Evolutionary conservation across 1,284 basidiomycete genomes (phyloP), one percentile per base, ranked within the genome.

Genomic region (Pseudozyma sp.): DNA sequence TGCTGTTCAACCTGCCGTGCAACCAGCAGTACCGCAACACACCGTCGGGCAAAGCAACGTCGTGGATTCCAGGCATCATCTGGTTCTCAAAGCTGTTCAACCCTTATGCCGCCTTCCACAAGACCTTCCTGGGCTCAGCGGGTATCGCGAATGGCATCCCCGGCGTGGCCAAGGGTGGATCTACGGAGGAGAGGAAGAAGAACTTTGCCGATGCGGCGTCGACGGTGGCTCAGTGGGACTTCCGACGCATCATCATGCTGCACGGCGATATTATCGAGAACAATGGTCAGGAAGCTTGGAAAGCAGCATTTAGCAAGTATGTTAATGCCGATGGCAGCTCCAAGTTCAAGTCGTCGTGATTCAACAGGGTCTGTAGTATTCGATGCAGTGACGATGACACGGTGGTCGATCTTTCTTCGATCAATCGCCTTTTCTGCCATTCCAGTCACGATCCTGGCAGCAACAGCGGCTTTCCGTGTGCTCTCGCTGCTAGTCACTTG

Each of bases 231-330:
- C 87, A 85, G 2, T 95, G 94, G 94, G 90, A 95, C 77, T 95
- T 94, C 83, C 89, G 92, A 33, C 87, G 92, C 46, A 92, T 98
- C 80, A 94, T 97, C 63, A 93, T 93, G 48, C 96, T 94, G 80
- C 95, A 97, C 84, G 95, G 92, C 88, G 92, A 94, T 75, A 91
- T 94, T 17, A 92, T 95, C 61, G 92, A 94, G 84, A 88, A 86
- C 0, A 88, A 88, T 7, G 93, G 88, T 0, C 91, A 91, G 80
- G 87, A 87, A 45, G 90, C 89, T 1, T 94, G 92, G 92, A 37
- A 60, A 1, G 19, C 46, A 9, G 78, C 79, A 1, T 81, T 65
- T 52, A 56, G 62, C 47, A 75, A 68, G 52, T 79, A 72, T 39
- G 24, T 79, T 16, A 65, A 70, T n/a, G 48, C 45, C 9, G 65